phyloP scores from a whole-genome alignment of 1,284 basidiomycete species.

The Tilletia caries region DNA sequence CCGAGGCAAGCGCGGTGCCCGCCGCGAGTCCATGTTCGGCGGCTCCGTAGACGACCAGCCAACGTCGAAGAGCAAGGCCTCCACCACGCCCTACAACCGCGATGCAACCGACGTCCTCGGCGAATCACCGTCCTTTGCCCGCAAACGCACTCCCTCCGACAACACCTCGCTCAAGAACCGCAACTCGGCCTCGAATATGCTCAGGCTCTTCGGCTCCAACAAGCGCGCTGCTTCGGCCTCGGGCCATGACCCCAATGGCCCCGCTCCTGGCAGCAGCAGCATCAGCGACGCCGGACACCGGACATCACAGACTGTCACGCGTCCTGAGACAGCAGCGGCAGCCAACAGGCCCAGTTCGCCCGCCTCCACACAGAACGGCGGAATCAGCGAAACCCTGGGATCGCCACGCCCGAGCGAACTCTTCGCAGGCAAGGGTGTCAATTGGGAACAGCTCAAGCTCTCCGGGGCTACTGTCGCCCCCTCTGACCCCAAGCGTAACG shows the following conservation, averaged over 20 bases:
- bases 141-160: conserved; percentile 21
- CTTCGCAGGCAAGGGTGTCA: conserved; percentile 43
- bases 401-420: conserved; percentile 37
- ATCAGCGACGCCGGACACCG: conserved; percentile 4
- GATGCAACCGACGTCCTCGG: conserved; percentile 31
- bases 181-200: conserved; percentile 28
- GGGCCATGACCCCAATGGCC: background rate
- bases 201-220: conserved; percentile 33
- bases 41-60: conserved; percentile 22
- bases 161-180: conserved; percentile 26
- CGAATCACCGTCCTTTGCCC: conserved; percentile 27
- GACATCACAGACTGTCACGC: background rate
- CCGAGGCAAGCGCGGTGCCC: conserved; percentile 23
- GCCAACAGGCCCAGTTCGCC: background rate
- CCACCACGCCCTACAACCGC: conserved; percentile 14
- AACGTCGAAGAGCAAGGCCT: conserved; percentile 18
- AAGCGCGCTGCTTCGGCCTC: conserved; percentile 11
- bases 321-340: background rate
- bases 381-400: background rate
- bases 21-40: conserved; percentile 12
- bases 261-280: background rate
- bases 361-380: background rate
- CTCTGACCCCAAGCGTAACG: conserved; percentile 15
- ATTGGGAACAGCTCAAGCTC: conserved; percentile 41
- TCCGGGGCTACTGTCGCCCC: conserved; percentile 25